Evolutionary conservation across 164 flowering plant species (phyloP), one percentile per base, ranked within the genome.

Genomic region (Vitis rotundifolia): DNA sequence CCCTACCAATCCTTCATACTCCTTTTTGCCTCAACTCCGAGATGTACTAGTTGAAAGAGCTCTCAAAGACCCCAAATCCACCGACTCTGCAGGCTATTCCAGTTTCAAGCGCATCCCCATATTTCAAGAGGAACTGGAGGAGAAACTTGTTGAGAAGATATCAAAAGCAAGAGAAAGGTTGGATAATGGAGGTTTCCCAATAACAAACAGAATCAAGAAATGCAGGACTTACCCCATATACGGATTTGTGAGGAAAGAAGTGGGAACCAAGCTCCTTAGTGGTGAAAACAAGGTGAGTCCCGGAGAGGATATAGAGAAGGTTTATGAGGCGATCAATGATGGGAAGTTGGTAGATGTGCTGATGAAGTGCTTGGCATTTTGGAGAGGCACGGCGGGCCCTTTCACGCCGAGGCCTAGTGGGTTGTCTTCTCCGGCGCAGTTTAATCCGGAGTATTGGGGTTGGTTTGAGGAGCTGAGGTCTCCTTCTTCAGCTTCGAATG

Each of bases 271-370:
- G 71, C 59, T 86, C 16, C 77, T 83, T 0, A 82, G 76, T 22
- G 89, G 89, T 3, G 83, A 50, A 49, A 79, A 82, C 77, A 77
- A 75, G 75, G 73, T 66, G 61, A 78, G 84, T 56, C 89, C 89
- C 0, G 87, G 89, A 9, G 89, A 86, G 71, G 74, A 84, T 26
- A 80, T 84, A 7, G 87, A 86, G 77, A 84, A 78, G 75, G 87
- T 86, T 5, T 74, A 75, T 48, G 80, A 77, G 22, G 86, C 82
- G 11, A 80, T 86, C 9, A 69, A 75, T 54, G 82, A 74, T 10
- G 87, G 86, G 58, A 77, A 80, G 63, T 22, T 86, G 6, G 84
- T 84, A n/a, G 78, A 73, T 61, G 74, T 79, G 57, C 10, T 86
- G 68, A 61, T 77, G 31, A 71, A 77, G 59, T 86, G 89, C 67